Base-by-base conservation (phyloP, 1,284 basidiomycete species). In the Ustilago hordei region DNA sequence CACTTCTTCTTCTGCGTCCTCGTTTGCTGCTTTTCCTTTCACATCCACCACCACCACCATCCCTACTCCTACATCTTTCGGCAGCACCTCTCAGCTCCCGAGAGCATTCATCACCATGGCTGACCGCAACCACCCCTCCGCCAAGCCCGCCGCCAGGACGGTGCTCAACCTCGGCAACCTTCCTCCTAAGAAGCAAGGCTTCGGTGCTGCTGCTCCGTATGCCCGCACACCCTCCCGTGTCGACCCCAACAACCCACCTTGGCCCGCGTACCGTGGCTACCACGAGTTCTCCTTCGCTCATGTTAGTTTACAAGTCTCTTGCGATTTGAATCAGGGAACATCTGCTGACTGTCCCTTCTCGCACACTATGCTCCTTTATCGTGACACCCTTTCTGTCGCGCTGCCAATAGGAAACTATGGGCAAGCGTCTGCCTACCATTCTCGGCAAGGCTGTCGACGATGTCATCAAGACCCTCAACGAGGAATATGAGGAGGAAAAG, bases 391-490 rank as follows among this genome's bases (percentile, higher is more conserved):
- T 19, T 17, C 13, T 13, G 9, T 54, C 15, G 23, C 48, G n/a
- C 7, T 34, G 1, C 38, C 12, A 17, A 36, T 71, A 66, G 75
- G 81, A 86, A 61, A 86, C 86, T 8, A 97, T 97, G 95, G 93
- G 94, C 75, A 92, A 93, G 55, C 92, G 95, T 69, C 90, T 98
- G 41, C 95, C 95, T 1, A 98, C 95, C 55, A 98, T 98, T 79
- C 89, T 98, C 55, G 94, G 94, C 77, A 98, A 98, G 88, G 95
- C 93, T 8, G 95, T 98, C 82, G 95, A 97, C 83, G 95, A 98
- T 85, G 90, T 92, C 34, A 92, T 93, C 76, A 90, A 91, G 82
- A 98, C 95, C 35, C 90, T 98, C 81, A 98, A 98, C 87, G 91
- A 93, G 74, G 73, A 84, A 63, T 71, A 69, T 61, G 90, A 91